A percentile compares a stretch with the other conserved stretches of the same genome.
Evolutionary conservation across 257 asterid species (phyloP).

Genomic region (Plantago elongata): DNA sequence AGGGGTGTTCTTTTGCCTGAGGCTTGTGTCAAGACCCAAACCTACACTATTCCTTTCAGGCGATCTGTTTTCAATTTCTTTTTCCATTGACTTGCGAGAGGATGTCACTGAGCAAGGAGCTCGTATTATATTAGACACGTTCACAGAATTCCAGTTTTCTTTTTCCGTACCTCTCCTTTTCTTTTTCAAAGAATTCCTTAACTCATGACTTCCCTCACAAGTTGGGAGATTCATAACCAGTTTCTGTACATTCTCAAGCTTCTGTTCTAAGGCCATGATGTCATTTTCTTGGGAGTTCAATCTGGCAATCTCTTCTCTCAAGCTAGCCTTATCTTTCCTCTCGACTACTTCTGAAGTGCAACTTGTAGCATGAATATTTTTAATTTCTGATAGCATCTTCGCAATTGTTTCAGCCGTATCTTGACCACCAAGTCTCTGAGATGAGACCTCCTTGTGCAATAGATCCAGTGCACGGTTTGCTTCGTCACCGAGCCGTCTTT

Average conservation of each 20-base stretch:
- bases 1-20: conserved; percentile 31
- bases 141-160: conserved; percentile 55
- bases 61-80: conserved; percentile 63
- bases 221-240: conserved; percentile 52
- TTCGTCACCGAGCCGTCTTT: conserved; percentile 90
- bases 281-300: conserved; percentile 63
- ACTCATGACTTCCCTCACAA: conserved; percentile 50
- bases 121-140: conserved; percentile 63
- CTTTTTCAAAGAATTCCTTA: conserved; percentile 46
- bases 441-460: conserved; percentile 83
- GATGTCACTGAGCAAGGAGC: conserved; percentile 78
- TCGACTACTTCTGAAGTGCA: conserved; percentile 42
- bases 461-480: conserved; percentile 89
- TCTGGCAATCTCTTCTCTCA: conserved; percentile 89
- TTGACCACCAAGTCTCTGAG: conserved; percentile 66
- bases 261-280: conserved; percentile 66
- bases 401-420: conserved; percentile 70
- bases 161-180: conserved; percentile 59
- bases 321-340: conserved; percentile 52
- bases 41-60: conserved; percentile 40
- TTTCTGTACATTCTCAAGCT: conserved; percentile 78
- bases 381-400: conserved; percentile 75
- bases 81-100: conserved; percentile 40
- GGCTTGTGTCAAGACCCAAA: conserved; percentile 23
- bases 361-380: conserved; percentile 52